Percentiles rank a stretch among this genome's conserved stretches.
These are phyloP conservation scores for Megacollybia platyphylla DNA, from an alignment of 1,284 basidiomycete genomes.

Conservation along the genomic window DNA sequence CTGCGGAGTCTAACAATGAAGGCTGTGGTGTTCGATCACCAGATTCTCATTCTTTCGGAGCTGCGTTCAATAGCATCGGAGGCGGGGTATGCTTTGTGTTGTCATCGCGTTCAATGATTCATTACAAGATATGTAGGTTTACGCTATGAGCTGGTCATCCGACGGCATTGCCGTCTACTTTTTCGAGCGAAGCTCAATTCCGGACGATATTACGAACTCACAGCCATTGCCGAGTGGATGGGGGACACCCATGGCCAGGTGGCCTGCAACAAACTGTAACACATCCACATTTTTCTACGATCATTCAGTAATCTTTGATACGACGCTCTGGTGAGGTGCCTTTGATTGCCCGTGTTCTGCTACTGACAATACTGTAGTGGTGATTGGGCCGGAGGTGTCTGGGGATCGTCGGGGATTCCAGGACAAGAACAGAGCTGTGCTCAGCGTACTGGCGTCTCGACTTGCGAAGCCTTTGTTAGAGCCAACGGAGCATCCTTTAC, in stretches of 20 bases:
- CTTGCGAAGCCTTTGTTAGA: conserved; percentile 67
- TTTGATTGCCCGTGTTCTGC: background rate
- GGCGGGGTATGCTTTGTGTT: conserved; percentile 54
- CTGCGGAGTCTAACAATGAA: conserved; percentile 28
- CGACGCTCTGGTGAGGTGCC: conserved; percentile 28
- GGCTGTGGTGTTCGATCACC: conserved; percentile 32
- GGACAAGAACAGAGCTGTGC: conserved; percentile 78
- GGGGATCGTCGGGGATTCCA: conserved; percentile 55
- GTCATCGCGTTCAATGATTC: conserved; percentile 12
- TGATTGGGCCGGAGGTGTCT: conserved; percentile 79
- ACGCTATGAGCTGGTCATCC: conserved; percentile 20
- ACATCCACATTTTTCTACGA: conserved; percentile 38
- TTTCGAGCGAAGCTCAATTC: conserved; percentile 30
- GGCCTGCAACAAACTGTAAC: conserved; percentile 29
- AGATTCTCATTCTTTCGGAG: conserved; percentile 36
- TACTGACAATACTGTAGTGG: conserved; percentile 37
- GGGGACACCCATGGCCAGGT: conserved; percentile 48
- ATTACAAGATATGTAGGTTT: no score
- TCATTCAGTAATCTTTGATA: conserved; percentile 38
- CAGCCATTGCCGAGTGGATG: conserved; percentile 21
- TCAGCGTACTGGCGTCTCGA: conserved; percentile 65
- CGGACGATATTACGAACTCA: conserved; percentile 7
- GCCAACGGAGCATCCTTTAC: conserved; percentile 57
- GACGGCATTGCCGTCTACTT: conserved; percentile 16
- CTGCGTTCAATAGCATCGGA: conserved; percentile 35